phyloP scores from a whole-genome alignment of 2,329 filamentous ascomycete species.

The Pyricularia grisea region DNA sequence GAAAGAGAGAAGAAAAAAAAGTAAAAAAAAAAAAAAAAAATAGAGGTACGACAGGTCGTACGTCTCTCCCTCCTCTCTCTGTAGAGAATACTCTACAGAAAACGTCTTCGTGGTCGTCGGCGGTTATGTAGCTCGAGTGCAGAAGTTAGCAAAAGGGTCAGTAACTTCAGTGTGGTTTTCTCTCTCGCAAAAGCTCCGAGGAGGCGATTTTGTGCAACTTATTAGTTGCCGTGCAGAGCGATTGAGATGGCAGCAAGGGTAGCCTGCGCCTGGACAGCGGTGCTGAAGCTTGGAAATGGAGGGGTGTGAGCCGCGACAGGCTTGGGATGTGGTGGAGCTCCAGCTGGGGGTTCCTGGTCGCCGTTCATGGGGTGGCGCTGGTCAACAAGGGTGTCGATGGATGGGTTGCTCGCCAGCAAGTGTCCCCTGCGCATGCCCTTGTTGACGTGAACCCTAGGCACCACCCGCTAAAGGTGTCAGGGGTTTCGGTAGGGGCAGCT shows the following conservation, averaged over 20 bases:
- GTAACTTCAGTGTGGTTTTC: neutral
- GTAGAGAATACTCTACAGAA: neutral
- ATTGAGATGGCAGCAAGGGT: slow-evolving; percentile 6
- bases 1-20: neutral
- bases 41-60: neutral
- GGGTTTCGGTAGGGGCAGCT: neutral
- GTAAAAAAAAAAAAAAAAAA: neutral
- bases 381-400: slow-evolving; percentile 2
- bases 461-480: neutral
- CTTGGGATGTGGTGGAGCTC: slow-evolving; percentile 14
- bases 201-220: slow-evolving; percentile 36
- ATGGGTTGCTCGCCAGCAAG: neutral
- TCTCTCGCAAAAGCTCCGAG: neutral
- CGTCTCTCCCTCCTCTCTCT: neutral
- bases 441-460: neutral
- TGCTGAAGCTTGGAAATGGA: slow-evolving; percentile 5
- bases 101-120: neutral
- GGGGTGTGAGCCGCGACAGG: slow-evolving; percentile 11
- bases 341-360: slow-evolving; percentile 25
- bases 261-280: slow-evolving; percentile 2
- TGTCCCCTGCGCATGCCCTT: neutral
- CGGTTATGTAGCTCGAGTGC: neutral
- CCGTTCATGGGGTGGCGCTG: slow-evolving; percentile 6
- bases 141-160: neutral
- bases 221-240: slow-evolving; percentile 16